Conservation (phyloP, 2,329 filamentous ascomycete species). For the Sporothrix protearum region DNA sequence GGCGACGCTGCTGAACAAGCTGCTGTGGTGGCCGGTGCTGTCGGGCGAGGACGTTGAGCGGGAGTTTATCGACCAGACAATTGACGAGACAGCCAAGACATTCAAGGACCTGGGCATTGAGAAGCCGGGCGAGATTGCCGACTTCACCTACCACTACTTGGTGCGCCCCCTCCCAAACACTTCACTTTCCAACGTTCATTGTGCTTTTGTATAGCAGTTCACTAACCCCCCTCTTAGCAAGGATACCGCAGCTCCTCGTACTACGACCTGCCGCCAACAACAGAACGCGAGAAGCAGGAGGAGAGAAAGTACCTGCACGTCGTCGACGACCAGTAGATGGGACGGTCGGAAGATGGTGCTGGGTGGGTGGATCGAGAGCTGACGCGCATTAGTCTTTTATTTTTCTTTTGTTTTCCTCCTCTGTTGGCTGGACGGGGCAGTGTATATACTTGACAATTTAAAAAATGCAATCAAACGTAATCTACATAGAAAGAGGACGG, state of each 20-base stretch:
- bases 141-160: constrained; percentile 90
- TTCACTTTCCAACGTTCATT: neutral
- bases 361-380: neutral
- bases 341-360: neutral
- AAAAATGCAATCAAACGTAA: constrained; percentile 7
- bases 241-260: constrained; percentile 81
- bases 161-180: constrained; percentile 50
- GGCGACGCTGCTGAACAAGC: constrained; percentile 71
- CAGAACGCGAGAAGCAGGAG: constrained; percentile 88
- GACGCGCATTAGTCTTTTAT: neutral
- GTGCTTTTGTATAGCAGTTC: neutral
- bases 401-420: neutral
- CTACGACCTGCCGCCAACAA: constrained; percentile 92
- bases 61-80: constrained; percentile 88
- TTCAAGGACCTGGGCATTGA: constrained; percentile 91
- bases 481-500: neutral
- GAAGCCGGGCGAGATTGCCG: constrained; percentile 78
- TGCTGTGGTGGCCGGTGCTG: constrained; percentile 83
- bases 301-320: constrained; percentile 98
- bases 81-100: constrained; percentile 89
- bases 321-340: constrained; percentile 70
- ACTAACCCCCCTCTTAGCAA: constrained; percentile 58
- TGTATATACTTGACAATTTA: constrained; percentile 19
- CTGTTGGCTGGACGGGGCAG: constrained; percentile 10
- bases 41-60: constrained; percentile 84